Conservation (phyloP, 345 rosid genomes). For the Dovyalis caffra region DNA sequence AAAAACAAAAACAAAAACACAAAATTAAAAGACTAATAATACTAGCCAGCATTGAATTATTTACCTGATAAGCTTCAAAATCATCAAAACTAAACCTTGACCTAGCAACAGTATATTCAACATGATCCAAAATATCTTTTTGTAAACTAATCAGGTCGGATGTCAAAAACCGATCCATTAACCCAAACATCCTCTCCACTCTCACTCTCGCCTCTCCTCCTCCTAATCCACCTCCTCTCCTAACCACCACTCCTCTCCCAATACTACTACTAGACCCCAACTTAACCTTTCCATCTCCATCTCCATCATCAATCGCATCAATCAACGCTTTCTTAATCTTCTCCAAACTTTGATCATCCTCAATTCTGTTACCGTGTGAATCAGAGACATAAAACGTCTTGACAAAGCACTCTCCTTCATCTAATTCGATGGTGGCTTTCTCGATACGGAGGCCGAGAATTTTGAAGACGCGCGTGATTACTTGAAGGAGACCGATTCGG, state of each 20-base stretch:
- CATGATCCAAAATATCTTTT: slow-evolving; percentile 43
- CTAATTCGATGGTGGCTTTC: slow-evolving; percentile 24
- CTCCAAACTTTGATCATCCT: slow-evolving; percentile 29
- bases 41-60: no score
- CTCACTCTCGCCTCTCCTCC: slow-evolving; percentile 18
- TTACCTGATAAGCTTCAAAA: slow-evolving; percentile 54
- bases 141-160: slow-evolving; percentile 41
- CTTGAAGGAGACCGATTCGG: slow-evolving; percentile 46
- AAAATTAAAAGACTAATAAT: neutral
- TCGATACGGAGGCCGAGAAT: slow-evolving; percentile 39
- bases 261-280: slow-evolving; percentile 8
- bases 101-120: slow-evolving; percentile 45
- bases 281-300: slow-evolving; percentile 11
- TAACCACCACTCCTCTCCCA: slow-evolving; percentile 27
- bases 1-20: neutral
- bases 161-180: slow-evolving; percentile 44
- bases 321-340: slow-evolving; percentile 30
- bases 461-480: slow-evolving; percentile 35
- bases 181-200: slow-evolving; percentile 45
- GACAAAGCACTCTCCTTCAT: slow-evolving; percentile 21
- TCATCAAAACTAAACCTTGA: slow-evolving; percentile 47
- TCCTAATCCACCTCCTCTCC: slow-evolving; percentile 18
- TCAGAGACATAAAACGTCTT: slow-evolving; percentile 39
- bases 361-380: slow-evolving; percentile 33
- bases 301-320: slow-evolving; percentile 36